phyloP scores from a whole-genome alignment of 2,329 filamentous ascomycete genomes.

The Thielaviopsis ethacetica region DNA sequence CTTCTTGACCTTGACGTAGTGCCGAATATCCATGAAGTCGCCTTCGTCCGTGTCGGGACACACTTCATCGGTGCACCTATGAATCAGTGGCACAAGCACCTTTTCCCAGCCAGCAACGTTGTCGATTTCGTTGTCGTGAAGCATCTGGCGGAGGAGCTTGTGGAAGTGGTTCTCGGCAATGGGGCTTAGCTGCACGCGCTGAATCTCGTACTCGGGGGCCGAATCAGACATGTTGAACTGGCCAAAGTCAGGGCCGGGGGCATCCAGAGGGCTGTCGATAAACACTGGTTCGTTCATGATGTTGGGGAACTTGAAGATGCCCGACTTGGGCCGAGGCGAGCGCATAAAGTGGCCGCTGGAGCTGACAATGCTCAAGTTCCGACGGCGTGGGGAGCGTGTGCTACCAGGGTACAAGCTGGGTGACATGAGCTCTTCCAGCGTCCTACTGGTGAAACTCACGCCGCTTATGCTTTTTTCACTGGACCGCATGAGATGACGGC shows the following conservation, averaged over 20 bases:
- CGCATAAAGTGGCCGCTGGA: conserved; percentile 49
- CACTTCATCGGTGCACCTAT: conserved; percentile 86
- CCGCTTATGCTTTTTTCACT: conserved; percentile 63
- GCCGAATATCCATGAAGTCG: conserved; percentile 91
- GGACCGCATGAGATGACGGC: conserved; percentile 53
- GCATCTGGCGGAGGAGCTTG: conserved; percentile 65
- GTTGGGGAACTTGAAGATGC: conserved; percentile 38
- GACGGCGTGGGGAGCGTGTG: conserved; percentile 31
- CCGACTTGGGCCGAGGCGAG: conserved; percentile 52
- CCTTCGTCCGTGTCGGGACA: conserved; percentile 79
- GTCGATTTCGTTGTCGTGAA: conserved; percentile 60
- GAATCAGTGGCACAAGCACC: conserved; percentile 73
- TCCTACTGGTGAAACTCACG: conserved; percentile 52
- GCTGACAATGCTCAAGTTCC: conserved; percentile 75
- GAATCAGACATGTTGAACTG: conserved; percentile 6
- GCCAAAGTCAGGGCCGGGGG: conserved; percentile 3
- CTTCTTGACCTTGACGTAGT: conserved; percentile 95
- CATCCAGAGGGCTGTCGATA: conserved; percentile 7
- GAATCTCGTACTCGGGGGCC: conserved; percentile 42
- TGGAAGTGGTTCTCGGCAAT: conserved; percentile 81
- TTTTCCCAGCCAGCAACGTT: conserved; percentile 72
- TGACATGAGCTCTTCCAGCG: conserved; percentile 48
- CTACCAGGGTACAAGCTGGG: conserved; percentile 3
- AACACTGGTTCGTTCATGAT: conserved; percentile 30
- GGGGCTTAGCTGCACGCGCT: conserved; percentile 69